These are phyloP conservation scores for Pyronema domesticum DNA, from an alignment of 495 filamentous ascomycete genomes.

Conservation along the genomic window DNA sequence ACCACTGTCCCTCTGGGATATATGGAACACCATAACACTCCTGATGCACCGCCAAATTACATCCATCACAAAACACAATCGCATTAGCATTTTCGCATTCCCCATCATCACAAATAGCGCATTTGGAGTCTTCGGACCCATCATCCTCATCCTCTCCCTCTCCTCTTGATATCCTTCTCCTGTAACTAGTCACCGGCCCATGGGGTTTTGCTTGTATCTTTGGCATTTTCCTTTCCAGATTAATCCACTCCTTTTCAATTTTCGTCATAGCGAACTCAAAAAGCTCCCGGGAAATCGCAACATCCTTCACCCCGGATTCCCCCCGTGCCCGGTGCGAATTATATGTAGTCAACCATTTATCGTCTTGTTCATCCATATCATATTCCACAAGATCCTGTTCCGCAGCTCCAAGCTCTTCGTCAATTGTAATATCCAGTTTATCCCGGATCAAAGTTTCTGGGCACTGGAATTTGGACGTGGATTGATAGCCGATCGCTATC, in stretches of 20 bases:
- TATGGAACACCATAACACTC: conserved; percentile 98
- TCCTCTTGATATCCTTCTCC: conserved; percentile 47
- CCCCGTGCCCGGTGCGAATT: conserved; percentile 49
- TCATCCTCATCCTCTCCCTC: conserved; percentile 84
- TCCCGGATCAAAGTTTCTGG: conserved; percentile 66
- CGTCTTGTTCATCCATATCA: conserved; percentile 99
- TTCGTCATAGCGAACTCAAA: conserved; percentile 97
- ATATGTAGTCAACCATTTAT: conserved; percentile 77
- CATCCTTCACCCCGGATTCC: conserved; percentile 35
- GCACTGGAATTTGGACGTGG: conserved; percentile 69
- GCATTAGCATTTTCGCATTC: conserved; percentile 99
- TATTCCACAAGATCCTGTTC: conserved; percentile 76
- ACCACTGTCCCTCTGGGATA: conserved; percentile 96
- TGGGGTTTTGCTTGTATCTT: conserved; percentile 92
- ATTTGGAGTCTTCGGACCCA: conserved; percentile 94
- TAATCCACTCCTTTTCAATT: conserved; percentile 97
- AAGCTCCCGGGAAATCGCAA: conserved; percentile 72
- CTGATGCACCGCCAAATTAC: conserved; percentile 93
- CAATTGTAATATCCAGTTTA: conserved; percentile 15
- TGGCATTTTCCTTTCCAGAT: conserved; percentile 85
- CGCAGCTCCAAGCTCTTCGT: conserved; percentile 24
- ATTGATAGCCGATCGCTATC: conserved; percentile 87
- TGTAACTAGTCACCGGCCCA: conserved; percentile 37
- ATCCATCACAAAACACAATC: conserved; percentile 98
- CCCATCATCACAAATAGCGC: conserved; percentile 92